phyloP scores from a whole-genome alignment of 345 rosid genomes.

The Laguncularia racemosa region DNA sequence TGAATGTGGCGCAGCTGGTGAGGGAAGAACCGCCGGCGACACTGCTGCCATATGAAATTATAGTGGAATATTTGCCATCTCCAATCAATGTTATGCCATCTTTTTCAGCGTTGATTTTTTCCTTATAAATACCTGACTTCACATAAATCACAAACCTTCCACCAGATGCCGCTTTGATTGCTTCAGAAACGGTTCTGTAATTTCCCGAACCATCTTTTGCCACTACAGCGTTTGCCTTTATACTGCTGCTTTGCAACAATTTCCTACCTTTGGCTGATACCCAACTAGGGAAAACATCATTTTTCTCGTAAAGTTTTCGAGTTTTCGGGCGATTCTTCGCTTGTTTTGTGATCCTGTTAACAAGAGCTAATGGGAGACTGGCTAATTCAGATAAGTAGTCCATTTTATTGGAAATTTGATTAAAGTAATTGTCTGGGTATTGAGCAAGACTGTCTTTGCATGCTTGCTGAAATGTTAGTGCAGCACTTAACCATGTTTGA shows the following conservation, averaged over 20 bases:
- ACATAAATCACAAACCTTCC: constrained; percentile 66
- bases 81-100: constrained; percentile 70
- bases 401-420: constrained; percentile 41
- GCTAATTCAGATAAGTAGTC: constrained; percentile 42
- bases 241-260: constrained; percentile 20
- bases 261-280: constrained; percentile 39
- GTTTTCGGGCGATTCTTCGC: constrained; percentile 1
- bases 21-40: constrained; percentile 49
- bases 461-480: constrained; percentile 57
- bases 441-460: constrained; percentile 54
- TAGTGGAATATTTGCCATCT: constrained; percentile 67
- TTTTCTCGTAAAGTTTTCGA: constrained; percentile 2
- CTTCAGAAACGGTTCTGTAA: constrained; percentile 52
- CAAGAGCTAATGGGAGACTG: constrained; percentile 58
- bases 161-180: constrained; percentile 55
- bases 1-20: constrained; percentile 59
- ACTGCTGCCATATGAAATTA: constrained; percentile 47
- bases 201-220: constrained; percentile 83
- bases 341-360: constrained; percentile 20
- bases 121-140: constrained; percentile 69
- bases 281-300: constrained; percentile 40
- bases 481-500: constrained; percentile 80
- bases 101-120: constrained; percentile 45
- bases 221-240: constrained; percentile 38
- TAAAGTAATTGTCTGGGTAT: constrained; percentile 8